phyloP scores from a whole-genome alignment of 495 filamentous ascomycete genomes.

The Cetradonia linearis region DNA sequence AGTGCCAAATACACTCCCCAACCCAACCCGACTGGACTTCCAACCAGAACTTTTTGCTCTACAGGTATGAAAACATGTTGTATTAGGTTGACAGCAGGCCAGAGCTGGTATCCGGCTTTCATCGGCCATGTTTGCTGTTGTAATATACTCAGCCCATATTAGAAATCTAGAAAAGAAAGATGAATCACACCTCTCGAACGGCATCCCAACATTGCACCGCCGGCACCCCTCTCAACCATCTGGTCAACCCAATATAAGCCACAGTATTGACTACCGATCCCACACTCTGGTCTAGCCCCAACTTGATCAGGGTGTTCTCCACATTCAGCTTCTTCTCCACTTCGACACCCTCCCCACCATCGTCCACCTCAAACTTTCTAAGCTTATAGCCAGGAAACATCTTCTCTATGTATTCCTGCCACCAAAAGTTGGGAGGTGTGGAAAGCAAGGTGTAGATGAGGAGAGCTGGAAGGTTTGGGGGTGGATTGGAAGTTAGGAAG shows the following conservation, averaged over 20 bases:
- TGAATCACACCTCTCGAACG: slow-evolving; percentile 33
- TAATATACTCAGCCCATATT: neutral
- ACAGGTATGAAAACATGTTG: slow-evolving; percentile 76
- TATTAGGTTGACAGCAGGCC: slow-evolving; percentile 70
- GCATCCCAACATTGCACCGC: slow-evolving; percentile 26
- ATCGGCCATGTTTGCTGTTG: slow-evolving; percentile 55
- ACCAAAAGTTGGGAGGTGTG: slow-evolving; percentile 79
- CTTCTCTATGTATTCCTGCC: slow-evolving; percentile 57
- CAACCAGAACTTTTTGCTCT: slow-evolving; percentile 64
- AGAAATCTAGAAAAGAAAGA: neutral
- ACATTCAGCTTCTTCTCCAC: slow-evolving; percentile 41
- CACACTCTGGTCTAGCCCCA: slow-evolving; percentile 70
- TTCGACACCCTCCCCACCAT: slow-evolving; percentile 26
- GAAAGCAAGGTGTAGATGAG: slow-evolving; percentile 62
- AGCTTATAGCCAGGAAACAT: slow-evolving; percentile 39
- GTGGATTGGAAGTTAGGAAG: slow-evolving; percentile 23
- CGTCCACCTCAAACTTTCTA: slow-evolving; percentile 24
- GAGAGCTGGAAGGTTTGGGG: slow-evolving; percentile 60
- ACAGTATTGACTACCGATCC: slow-evolving; percentile 68
- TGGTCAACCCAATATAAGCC: slow-evolving; percentile 55
- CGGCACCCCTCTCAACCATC: slow-evolving; percentile 39
- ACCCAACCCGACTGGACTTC: slow-evolving; percentile 64
- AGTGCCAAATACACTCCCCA: slow-evolving; percentile 87
- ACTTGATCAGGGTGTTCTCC: slow-evolving; percentile 68
- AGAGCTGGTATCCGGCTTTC: slow-evolving; percentile 65